Evolutionary conservation across 2,329 filamentous ascomycete species (phyloP).

Genomic region (Curvularia eragrostidis): DNA sequence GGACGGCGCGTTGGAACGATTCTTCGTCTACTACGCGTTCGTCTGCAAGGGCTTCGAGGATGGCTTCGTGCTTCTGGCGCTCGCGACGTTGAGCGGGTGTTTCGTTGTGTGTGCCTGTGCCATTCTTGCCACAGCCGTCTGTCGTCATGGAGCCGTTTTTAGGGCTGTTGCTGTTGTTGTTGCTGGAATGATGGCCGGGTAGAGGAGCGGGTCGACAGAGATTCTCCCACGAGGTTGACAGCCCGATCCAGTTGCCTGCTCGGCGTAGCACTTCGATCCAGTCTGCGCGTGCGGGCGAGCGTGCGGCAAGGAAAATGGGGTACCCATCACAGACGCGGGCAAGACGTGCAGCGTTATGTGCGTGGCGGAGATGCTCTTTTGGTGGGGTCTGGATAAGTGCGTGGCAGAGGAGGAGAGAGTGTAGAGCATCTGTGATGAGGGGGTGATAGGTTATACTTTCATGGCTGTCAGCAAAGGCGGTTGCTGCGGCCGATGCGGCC

Average conservation of each 20-base stretch:
- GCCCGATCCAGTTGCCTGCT: slow-evolving; percentile 72
- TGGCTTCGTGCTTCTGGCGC: slow-evolving; percentile 67
- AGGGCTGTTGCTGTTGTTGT: not conserved
- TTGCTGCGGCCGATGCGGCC: slow-evolving; percentile 43
- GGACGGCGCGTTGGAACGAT: slow-evolving; percentile 68
- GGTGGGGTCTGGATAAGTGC: slow-evolving; percentile 78
- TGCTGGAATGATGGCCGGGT: slow-evolving; percentile 36
- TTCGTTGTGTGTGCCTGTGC: slow-evolving; percentile 36
- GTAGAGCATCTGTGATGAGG: slow-evolving; percentile 77
- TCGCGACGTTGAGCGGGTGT: slow-evolving; percentile 64
- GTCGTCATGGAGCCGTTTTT: slow-evolving; percentile 4
- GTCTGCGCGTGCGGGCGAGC: slow-evolving; percentile 75
- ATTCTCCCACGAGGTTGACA: slow-evolving; percentile 71
- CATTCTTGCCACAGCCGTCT: slow-evolving; percentile 2
- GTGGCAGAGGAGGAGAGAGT: slow-evolving; percentile 79
- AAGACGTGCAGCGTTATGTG: slow-evolving; percentile 80
- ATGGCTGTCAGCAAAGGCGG: slow-evolving; percentile 54
- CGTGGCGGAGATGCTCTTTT: slow-evolving; percentile 79
- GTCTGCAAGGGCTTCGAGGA: slow-evolving; percentile 71
- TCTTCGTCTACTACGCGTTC: slow-evolving; percentile 72
- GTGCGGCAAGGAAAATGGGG: slow-evolving; percentile 76
- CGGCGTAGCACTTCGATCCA: slow-evolving; percentile 78
- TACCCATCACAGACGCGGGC: slow-evolving; percentile 78
- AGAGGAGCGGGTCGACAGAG: slow-evolving; percentile 65
- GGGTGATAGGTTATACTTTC: slow-evolving; percentile 83